phyloP scores from a whole-genome alignment of 768 basidiomycete species.

The Sutorius australiensis region DNA sequence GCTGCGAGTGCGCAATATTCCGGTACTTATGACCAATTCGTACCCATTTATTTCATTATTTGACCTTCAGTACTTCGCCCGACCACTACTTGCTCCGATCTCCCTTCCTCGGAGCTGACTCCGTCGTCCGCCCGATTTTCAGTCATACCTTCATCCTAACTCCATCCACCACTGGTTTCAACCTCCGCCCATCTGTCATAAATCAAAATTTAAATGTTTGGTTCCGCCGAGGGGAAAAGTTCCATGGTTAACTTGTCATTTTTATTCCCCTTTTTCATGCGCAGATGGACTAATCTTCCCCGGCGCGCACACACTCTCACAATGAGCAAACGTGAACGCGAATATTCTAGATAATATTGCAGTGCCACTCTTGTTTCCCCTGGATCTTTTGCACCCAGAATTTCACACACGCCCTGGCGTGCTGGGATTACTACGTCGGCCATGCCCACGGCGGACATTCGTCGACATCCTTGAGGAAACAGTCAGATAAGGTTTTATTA shows the following conservation, averaged over 20 bases:
- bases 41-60: neutral
- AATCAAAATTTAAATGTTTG: slow-evolving; percentile 3
- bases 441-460: slow-evolving; percentile 15
- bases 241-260: slow-evolving; percentile 1
- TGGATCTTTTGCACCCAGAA: neutral
- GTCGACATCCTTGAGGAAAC: slow-evolving; percentile 1
- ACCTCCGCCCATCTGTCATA: slow-evolving; percentile 2
- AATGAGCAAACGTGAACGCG: slow-evolving; percentile 5
- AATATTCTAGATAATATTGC: slow-evolving; percentile 2
- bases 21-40: neutral
- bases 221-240: neutral
- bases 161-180: slow-evolving; percentile 7
- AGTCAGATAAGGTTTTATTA: slow-evolving; percentile 22
- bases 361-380: neutral
- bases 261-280: neutral
- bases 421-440: slow-evolving; percentile 7
- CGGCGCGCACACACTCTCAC: slow-evolving; percentile 11
- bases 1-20: slow-evolving; percentile 8
- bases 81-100: neutral
- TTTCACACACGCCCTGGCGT: slow-evolving; percentile 18
- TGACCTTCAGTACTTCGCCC: neutral
- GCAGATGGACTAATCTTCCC: neutral
- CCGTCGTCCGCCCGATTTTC: slow-evolving; percentile 4
- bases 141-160: slow-evolving; percentile 1
- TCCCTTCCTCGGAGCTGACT: neutral